phyloP scores from a whole-genome alignment of 345 rosid species.

The Gossypium bickii region DNA sequence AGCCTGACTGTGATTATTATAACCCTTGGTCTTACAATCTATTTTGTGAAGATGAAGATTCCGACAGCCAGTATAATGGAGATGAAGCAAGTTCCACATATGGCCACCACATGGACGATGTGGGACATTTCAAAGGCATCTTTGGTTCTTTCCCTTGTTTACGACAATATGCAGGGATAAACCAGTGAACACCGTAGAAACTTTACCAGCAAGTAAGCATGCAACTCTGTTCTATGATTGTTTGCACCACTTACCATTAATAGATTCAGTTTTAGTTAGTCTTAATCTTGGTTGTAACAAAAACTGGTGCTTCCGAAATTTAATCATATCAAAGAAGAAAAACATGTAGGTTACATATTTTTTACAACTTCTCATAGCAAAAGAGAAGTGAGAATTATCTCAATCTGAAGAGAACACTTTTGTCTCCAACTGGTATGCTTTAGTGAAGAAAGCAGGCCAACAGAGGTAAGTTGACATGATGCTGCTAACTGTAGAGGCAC shows the following conservation, averaged over 20 bases:
- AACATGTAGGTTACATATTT: not conserved
- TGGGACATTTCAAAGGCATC: not conserved
- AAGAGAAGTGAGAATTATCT: not conserved
- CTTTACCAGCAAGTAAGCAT: not conserved
- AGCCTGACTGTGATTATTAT: not conserved
- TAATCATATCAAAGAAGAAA: not conserved
- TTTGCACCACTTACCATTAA: not conserved
- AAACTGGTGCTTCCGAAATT: not conserved
- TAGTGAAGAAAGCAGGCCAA: slow-evolving; percentile 92
- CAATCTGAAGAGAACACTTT: slow-evolving; percentile 52
- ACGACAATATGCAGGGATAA: not conserved
- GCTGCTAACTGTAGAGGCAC: slow-evolving; percentile 78
- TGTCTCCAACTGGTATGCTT: slow-evolving; percentile 63
- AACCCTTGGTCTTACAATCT: not conserved
- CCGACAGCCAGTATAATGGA: not conserved
- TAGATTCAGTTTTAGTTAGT: no score
- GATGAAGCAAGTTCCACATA: not conserved
- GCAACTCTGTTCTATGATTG: not conserved
- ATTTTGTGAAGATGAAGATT: not conserved
- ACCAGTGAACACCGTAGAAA: not conserved
- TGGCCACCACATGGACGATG: not conserved
- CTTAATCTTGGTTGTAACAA: not conserved
- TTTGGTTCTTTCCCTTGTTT: slow-evolving; percentile 9
- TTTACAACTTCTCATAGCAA: slow-evolving; percentile 1
- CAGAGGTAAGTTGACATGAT: slow-evolving; percentile 75